These are phyloP conservation scores for Schizochytrium sp. DNA, from an alignment of 108 stramenopile genomes.

Conservation along the genomic window DNA sequence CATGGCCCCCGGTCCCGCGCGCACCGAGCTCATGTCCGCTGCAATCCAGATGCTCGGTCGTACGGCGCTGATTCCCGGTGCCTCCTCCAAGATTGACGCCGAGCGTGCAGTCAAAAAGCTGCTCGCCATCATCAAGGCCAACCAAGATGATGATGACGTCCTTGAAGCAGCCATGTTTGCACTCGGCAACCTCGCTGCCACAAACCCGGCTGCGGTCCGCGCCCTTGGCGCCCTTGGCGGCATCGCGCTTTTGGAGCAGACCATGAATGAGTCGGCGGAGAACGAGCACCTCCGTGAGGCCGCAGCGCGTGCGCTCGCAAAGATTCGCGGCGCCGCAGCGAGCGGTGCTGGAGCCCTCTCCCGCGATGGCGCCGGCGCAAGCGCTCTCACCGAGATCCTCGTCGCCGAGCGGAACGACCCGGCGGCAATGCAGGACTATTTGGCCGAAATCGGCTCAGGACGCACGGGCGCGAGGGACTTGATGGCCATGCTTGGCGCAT, in stretches of 20 bases:
- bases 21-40: neutral
- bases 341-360: neutral
- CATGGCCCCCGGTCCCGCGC: neutral
- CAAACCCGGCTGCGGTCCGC: neutral
- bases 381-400: neutral
- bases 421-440: neutral
- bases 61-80: neutral
- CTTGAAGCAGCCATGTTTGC: conserved; percentile 2
- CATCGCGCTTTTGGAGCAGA: neutral
- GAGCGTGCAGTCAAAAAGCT: neutral
- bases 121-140: neutral
- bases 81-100: neutral
- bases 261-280: neutral
- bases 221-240: neutral
- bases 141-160: neutral
- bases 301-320: neutral
- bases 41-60: neutral
- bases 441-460: neutral
- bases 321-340: neutral
- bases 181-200: neutral
- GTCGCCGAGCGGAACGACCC: neutral
- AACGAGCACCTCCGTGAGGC: neutral
- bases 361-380: neutral
- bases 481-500: neutral
- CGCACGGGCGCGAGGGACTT: neutral